Evolutionary conservation across 2,329 filamentous ascomycete genomes (phyloP), one percentile per base, ranked within the genome.

Genomic region (Fusarium miscanthi): DNA sequence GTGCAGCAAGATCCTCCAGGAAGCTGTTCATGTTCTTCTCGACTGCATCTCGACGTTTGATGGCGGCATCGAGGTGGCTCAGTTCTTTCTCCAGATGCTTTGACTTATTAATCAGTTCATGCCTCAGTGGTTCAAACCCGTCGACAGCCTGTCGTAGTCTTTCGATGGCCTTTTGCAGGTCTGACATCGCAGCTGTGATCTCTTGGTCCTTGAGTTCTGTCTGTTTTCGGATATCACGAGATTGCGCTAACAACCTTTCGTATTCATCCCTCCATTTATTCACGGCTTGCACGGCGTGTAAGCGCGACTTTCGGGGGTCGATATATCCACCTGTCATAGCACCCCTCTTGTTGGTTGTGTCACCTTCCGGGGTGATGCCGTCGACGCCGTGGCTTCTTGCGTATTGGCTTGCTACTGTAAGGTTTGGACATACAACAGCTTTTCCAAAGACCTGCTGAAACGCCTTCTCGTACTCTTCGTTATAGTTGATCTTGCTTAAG

Each of bases 391-490:
- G 95, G 76, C 93, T 97, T 77, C 95, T 90, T 27, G 96, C 94
- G 80, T 98, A 98, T 78, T 98, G 94, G 17, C 93, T 90, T 52
- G 95, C 96, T 65, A 97, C 90, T 53, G 93, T 90, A 70, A 99
- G 85, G 74, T 94, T 97, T 6, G 95, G 95, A 75, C 96, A 98
- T 62, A 99, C 92, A 58, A 99, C 94, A 1, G 94, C 96, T 81
- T 94, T 97, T 51, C 95, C 96, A 82, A 99, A 99, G 2, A 99
- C 94, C 79, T 98, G 95, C 78, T 93, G 91, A 80, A 99, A 96
- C 0, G 96, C 96, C 76, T 90, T 92, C 65, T 97, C 94, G 75
- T 92, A 98, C 69, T 85, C 86, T 4, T 87, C 78, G 57, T 98
- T 92, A 78, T 92, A 99, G 53, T 90, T 88, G 67, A 98, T 88